Base-by-base conservation (phyloP, 257 asterid genomes). In the Lycium ferocissimum region DNA sequence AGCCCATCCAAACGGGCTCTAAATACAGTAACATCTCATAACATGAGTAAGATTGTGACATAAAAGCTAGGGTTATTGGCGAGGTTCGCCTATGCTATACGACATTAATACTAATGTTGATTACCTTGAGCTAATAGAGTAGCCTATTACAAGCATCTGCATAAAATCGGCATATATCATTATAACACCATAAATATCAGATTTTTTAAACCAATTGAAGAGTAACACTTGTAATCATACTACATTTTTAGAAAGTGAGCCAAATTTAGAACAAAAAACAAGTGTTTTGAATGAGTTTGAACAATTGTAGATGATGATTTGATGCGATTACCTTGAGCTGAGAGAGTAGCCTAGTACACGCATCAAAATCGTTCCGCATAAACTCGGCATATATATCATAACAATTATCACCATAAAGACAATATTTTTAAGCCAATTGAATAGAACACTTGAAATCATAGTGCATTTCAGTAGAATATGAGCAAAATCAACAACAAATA, bases 121-220 rank as follows among this genome's bases (percentile, higher is more conserved):
- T 17, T 86, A 94, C 98, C 97, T 93, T 95, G 81, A 95, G 98
- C 89, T 93, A 91, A 43, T 93, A 91, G 47, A 94, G 94, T 20
- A 94, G 90, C 17, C 62, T 84, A 75, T 87, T 56, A 66, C 97
- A 94, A 80, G 93, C 84, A 84, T 93, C 62, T 97, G 89, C 0
- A 90, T 87, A 43, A 91, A 59, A 10, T 95, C 93, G 33, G 94
- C 95, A 66, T 38, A 72, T 43, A 43, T 43, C 56, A 72, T n/a
- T 0, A 43, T 4, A 71, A 10, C n/a, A 72, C 8, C 35, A 5
- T 2, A 20, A 7, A 18, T 0, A 3, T 49, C 15, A 8, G n/a
- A 20, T 11, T 20, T 0, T 0, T 20, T 20, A 6, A 49, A 7
- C 43, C 59, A 5, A 22, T n/a, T 45, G 37, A 45, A 43, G 57